Conservation (phyloP, 805 yeast species). For the Saccharomycopsis guyanensis region DNA sequence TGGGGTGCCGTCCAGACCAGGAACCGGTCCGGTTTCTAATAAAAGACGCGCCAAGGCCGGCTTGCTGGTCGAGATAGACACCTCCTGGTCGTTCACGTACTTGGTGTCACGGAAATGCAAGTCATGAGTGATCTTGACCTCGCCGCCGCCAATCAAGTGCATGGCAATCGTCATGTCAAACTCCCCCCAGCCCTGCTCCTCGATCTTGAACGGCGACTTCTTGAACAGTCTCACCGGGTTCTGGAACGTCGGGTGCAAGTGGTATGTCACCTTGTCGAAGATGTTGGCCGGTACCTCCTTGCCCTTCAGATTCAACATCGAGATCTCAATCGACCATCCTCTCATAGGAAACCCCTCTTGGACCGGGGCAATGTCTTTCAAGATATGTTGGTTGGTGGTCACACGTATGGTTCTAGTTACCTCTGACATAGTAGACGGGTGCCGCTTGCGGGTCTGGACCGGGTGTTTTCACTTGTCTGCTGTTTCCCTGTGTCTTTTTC, state of each 20-base stretch:
- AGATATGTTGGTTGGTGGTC: conserved; percentile 76
- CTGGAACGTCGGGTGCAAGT: conserved; percentile 89
- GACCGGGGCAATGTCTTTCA: conserved; percentile 75
- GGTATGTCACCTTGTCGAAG: conserved; percentile 88
- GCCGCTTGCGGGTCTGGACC: no score
- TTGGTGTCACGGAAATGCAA: conserved; percentile 74
- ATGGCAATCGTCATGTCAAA: conserved; percentile 80
- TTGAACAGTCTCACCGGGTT: conserved; percentile 80
- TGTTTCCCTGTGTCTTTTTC: no score
- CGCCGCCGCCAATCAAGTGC: conserved; percentile 81
- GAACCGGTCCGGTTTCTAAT: conserved; percentile 77
- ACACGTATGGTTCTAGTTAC: conserved; percentile 76
- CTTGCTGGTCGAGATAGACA: conserved; percentile 69
- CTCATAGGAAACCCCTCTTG: conserved; percentile 93
- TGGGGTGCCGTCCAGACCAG: conserved; percentile 35
- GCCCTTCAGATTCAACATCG: conserved; percentile 71
- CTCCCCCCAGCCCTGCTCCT: conserved; percentile 98
- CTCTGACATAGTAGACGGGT: conserved; percentile 1
- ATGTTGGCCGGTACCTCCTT: conserved; percentile 77
- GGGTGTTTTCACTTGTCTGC: no score
- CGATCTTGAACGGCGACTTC: conserved; percentile 77
- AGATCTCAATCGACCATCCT: conserved; percentile 78
- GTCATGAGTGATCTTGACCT: conserved; percentile 79
- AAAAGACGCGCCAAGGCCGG: conserved; percentile 65
- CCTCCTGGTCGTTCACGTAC: conserved; percentile 69